These are phyloP conservation scores for Cicer cuneatum DNA, from an alignment of 306 rosid genomes.

Conservation along the genomic window DNA sequence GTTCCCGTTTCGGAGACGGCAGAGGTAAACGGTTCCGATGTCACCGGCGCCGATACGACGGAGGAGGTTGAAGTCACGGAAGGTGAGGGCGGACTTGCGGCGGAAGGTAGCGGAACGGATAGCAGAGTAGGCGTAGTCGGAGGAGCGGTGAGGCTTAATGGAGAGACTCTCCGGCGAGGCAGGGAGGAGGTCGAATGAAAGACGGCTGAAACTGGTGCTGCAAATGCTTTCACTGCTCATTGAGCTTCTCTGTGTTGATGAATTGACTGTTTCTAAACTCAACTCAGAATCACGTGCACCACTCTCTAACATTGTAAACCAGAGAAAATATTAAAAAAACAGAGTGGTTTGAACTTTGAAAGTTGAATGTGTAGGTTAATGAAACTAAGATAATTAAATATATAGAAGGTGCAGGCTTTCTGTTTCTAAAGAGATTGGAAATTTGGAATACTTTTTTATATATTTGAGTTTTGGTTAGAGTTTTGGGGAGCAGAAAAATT, in stretches of 20 bases:
- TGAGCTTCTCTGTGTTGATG: constrained; percentile 66
- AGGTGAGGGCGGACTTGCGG: constrained; percentile 63
- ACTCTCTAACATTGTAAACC: constrained; percentile 67
- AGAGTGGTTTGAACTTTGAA: constrained; percentile 5
- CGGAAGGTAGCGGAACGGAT: constrained; percentile 72
- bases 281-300: constrained; percentile 64
- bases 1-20: constrained; percentile 57
- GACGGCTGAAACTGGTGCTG: constrained; percentile 83
- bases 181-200: constrained; percentile 73
- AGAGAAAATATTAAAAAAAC: neutral
- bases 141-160: constrained; percentile 88
- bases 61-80: constrained; percentile 78
- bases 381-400: constrained; percentile 9
- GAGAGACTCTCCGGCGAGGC: constrained; percentile 61
- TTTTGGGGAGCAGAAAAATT: constrained; percentile 32
- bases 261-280: constrained; percentile 61
- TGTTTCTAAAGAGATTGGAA: constrained; percentile 23
- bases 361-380: constrained; percentile 39
- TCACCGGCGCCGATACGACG: constrained; percentile 93
- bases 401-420: constrained; percentile 24
- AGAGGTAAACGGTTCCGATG: constrained; percentile 87
- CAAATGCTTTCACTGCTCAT: constrained; percentile 89
- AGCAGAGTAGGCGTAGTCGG: constrained; percentile 89
- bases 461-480: constrained; percentile 9
- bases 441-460: no score